Evolutionary conservation across 2,329 filamentous ascomycete genomes (phyloP).

Genomic region (Fusarium illudens): DNA sequence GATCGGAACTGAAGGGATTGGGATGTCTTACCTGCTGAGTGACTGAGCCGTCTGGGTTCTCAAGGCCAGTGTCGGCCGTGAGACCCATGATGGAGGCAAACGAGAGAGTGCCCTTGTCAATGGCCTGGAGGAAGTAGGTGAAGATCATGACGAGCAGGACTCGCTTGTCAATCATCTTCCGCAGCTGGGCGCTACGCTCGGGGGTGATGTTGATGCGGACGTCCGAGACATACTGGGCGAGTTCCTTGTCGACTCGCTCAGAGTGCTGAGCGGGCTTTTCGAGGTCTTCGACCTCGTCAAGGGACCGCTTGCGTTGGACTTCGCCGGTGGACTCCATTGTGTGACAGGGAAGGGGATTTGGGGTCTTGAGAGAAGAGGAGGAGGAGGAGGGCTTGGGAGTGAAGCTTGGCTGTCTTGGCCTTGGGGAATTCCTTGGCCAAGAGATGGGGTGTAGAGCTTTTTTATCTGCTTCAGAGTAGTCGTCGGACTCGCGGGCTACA

Average conservation of each 20-base stretch:
- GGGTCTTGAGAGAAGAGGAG: not conserved
- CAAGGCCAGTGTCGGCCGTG: slow-evolving; percentile 57
- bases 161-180: slow-evolving; percentile 71
- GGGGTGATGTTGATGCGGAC: slow-evolving; percentile 64
- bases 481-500: not conserved
- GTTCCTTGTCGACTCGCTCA: slow-evolving; percentile 69
- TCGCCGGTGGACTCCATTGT: slow-evolving; percentile 18
- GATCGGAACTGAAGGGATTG: not conserved
- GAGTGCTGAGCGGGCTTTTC: slow-evolving; percentile 58
- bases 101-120: slow-evolving; percentile 73
- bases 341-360: not conserved
- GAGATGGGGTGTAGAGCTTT: not conserved
- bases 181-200: slow-evolving; percentile 68
- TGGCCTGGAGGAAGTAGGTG: slow-evolving; percentile 76
- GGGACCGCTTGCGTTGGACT: slow-evolving; percentile 23
- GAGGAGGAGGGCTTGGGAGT: not conserved
- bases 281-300: slow-evolving; percentile 46
- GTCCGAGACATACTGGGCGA: slow-evolving; percentile 70
- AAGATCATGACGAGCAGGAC: slow-evolving; percentile 75
- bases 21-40: slow-evolving; percentile 28
- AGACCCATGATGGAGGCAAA: slow-evolving; percentile 73
- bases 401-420: not conserved
- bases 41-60: slow-evolving; percentile 47
- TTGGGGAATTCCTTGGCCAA: not conserved
- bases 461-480: not conserved